Evolutionary conservation across 345 rosid genomes (phyloP), one percentile per base, ranked within the genome.

Genomic region (Ceriops tagal): DNA sequence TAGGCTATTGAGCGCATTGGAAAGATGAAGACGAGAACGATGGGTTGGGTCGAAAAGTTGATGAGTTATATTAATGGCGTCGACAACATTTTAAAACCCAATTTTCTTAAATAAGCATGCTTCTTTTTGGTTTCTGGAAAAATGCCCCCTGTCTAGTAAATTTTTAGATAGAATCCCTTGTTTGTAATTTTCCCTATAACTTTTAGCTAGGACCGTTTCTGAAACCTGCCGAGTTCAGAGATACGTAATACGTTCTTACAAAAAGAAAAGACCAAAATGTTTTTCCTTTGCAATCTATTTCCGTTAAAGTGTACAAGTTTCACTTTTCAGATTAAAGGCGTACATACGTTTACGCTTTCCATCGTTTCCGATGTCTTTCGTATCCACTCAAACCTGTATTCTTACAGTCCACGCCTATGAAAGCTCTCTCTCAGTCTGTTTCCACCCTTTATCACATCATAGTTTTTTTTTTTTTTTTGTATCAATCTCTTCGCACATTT

Each of bases 241-340:
- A 0, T 43, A 13, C 49, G 49, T 11, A 43, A 13, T 43, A 0
- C 49, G 16, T 43, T 43, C 3, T 43, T 11, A 43, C 49, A 43
- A 43, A 43, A 43, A 43, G 49, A 16, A 43, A 43, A 13, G 3
- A 18, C 49, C 49, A 13, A 43, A 13, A 13, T 43, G 18, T 11
- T 43, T 43, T 43, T 43, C 49, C 49, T 43, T 13, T 3, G 49
- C 49, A 43, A 43, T 43, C 18, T 43, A 43, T 43, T 13, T 43
- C 49, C 19, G 16, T 13, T 43, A 19, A 11, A 13, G 19, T 0
- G 49, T 46, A 9, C 21, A 47, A 28, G 20, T 55, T 52, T 22
- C 51, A 55, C 70, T 66, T 66, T 66, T 53, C 34, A 66, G 70
- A 32, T 3, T 13, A 53, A 66, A 66, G 70, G 22, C 15, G 15